Conservation (phyloP, 768 basidiomycete genomes). For the Podaxis carcinomalis region DNA sequence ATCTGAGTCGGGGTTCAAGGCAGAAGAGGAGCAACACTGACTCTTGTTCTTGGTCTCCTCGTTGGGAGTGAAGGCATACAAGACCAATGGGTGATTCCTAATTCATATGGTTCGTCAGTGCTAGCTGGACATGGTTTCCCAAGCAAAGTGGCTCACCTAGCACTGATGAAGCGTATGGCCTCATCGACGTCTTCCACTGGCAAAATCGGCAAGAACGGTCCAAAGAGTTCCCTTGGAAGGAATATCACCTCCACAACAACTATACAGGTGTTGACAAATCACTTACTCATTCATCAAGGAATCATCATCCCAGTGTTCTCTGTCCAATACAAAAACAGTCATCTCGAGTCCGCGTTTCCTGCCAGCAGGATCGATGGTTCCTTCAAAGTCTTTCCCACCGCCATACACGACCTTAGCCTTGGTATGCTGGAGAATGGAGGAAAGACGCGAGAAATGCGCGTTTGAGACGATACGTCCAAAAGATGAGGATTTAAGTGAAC, state of each 20-base stretch:
- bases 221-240: conserved; percentile 61
- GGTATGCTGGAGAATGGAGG: conserved; percentile 45
- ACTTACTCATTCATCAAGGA: conserved; percentile 56
- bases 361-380: conserved; percentile 22
- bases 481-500: conserved; percentile 37
- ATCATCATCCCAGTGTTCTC: conserved; percentile 53
- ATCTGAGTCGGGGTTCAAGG: background rate
- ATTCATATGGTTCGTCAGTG: background rate
- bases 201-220: conserved; percentile 63
- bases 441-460: conserved; percentile 50
- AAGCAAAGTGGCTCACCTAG: conserved; percentile 31
- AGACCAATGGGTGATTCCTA: conserved; percentile 55
- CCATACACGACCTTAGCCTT: conserved; percentile 55
- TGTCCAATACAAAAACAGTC: conserved; percentile 50
- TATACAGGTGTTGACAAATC: background rate
- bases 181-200: conserved; percentile 51
- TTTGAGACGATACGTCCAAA: conserved; percentile 52
- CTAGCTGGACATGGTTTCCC: background rate
- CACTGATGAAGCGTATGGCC: conserved; percentile 51
- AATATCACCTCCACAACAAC: background rate
- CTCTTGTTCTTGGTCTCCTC: conserved; percentile 33
- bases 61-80: conserved; percentile 62
- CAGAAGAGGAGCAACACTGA: conserved; percentile 17
- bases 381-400: conserved; percentile 23
- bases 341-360: conserved; percentile 49